Conservation (phyloP, 2,329 filamentous ascomycete species). For the Amesomyces nigricolor region DNA sequence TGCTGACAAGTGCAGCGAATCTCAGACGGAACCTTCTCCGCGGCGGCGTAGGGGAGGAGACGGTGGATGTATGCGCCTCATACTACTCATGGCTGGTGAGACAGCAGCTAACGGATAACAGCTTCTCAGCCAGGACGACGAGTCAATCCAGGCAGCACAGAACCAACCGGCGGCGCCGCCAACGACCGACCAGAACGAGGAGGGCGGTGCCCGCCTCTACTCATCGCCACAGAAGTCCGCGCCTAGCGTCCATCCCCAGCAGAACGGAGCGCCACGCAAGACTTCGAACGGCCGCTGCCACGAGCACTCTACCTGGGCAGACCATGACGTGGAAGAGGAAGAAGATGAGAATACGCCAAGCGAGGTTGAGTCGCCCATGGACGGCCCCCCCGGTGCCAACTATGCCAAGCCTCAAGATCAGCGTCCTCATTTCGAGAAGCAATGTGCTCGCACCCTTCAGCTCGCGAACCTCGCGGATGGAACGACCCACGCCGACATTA, state of each 20-base stretch:
- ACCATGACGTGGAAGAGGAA: slow-evolving; percentile 20
- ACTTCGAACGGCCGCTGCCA: slow-evolving; percentile 1
- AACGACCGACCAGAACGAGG: slow-evolving; percentile 16
- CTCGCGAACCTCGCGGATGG: slow-evolving; percentile 57
- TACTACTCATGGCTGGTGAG: background rate
- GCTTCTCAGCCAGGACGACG: slow-evolving; percentile 30
- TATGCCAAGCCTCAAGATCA: slow-evolving; percentile 17
- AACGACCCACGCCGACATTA: slow-evolving; percentile 61
- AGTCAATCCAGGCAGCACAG: slow-evolving; percentile 22
- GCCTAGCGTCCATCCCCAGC: background rate
- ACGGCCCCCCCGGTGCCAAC: slow-evolving; percentile 17
- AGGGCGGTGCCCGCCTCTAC: slow-evolving; percentile 18
- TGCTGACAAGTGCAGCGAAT: slow-evolving; percentile 32
- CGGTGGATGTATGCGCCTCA: slow-evolving; percentile 38
- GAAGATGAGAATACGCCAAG: slow-evolving; percentile 19
- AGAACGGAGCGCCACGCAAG: background rate
- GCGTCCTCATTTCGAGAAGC: slow-evolving; percentile 32
- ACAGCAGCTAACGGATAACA: slow-evolving; percentile 16
- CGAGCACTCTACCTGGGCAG: slow-evolving; percentile 20
- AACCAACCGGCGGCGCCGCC: slow-evolving; percentile 3
- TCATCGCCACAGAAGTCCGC: background rate
- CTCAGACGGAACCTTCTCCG: slow-evolving; percentile 44
- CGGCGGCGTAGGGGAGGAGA: slow-evolving; percentile 44
- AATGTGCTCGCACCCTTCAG: slow-evolving; percentile 52
- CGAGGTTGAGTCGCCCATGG: slow-evolving; percentile 18